Evolutionary conservation across 164 flowering plant species (phyloP).

Genomic region (Houttuynia cordata): DNA sequence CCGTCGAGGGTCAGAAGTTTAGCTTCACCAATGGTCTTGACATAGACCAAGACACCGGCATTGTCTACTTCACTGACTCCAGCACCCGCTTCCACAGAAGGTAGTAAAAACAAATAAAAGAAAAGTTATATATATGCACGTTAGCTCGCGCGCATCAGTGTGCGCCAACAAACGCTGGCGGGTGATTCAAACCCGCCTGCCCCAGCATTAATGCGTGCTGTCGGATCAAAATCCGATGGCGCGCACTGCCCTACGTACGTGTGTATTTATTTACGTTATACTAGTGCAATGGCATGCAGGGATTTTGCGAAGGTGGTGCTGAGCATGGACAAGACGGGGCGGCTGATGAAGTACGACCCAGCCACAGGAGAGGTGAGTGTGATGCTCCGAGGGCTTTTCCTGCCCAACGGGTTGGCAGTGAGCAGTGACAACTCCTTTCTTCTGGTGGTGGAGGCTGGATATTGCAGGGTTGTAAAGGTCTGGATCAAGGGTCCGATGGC

Average conservation of each 20-base stretch:
- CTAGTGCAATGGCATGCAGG: background rate
- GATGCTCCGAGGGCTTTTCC: slow-evolving; percentile 11
- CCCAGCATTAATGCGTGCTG: too few species aligned
- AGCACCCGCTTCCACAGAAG: slow-evolving; percentile 26
- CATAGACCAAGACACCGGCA: slow-evolving; percentile 18
- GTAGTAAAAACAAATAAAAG: too few species aligned
- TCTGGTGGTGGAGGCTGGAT: slow-evolving; percentile 11
- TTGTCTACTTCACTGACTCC: slow-evolving; percentile 34
- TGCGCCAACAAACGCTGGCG: too few species aligned
- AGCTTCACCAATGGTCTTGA: slow-evolving; percentile 24
- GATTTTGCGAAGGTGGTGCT: background rate
- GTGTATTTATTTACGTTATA: too few species aligned
- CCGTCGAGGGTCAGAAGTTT: slow-evolving; percentile 9
- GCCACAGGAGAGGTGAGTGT: slow-evolving; percentile 11
- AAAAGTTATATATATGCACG: too few species aligned
- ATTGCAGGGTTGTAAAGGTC: too few species aligned
- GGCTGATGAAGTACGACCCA: slow-evolving; percentile 26
- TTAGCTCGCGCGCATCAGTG: too few species aligned
- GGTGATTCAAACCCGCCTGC: too few species aligned
- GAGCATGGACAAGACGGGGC: slow-evolving; percentile 26
- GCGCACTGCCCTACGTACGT: too few species aligned
- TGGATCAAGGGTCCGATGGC: slow-evolving; percentile 8
- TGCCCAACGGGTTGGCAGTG: slow-evolving; percentile 32
- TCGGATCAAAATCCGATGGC: too few species aligned
- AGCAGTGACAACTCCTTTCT: slow-evolving; percentile 17